Conservation (phyloP, 495 filamentous ascomycete genomes). For the Coniosporium apollinis region DNA sequence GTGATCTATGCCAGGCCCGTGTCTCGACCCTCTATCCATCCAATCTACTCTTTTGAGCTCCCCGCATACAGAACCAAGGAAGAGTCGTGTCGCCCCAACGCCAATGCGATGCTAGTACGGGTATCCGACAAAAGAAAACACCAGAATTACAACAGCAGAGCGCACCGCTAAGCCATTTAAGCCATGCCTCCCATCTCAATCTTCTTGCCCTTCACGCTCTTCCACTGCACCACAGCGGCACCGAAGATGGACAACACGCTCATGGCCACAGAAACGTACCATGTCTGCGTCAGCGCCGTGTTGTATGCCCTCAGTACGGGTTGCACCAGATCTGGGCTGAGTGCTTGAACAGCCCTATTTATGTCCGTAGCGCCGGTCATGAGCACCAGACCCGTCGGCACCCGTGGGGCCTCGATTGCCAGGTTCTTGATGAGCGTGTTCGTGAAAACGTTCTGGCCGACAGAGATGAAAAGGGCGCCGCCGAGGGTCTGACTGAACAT, state of each 20-base stretch:
- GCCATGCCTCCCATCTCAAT: slow-evolving; percentile 49
- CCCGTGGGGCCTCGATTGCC: slow-evolving; percentile 25
- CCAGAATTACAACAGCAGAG: too few species aligned
- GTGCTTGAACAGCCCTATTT: slow-evolving; percentile 25
- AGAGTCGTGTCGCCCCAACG: too few species aligned
- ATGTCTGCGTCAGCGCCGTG: slow-evolving; percentile 45
- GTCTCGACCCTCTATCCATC: too few species aligned
- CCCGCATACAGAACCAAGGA: too few species aligned
- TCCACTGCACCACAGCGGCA: slow-evolving; percentile 52
- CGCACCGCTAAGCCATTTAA: too few species aligned
- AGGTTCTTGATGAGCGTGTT: slow-evolving; percentile 50
- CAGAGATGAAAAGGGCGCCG: slow-evolving; percentile 45
- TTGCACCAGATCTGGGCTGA: slow-evolving; percentile 8
- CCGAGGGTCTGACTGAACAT: slow-evolving; percentile 59
- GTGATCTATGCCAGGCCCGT: too few species aligned
- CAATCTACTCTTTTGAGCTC: too few species aligned
- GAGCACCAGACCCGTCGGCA: slow-evolving; percentile 34
- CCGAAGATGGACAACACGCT: slow-evolving; percentile 44
- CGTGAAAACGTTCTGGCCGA: slow-evolving; percentile 62
- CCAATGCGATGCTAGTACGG: too few species aligned
- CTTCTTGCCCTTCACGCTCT: slow-evolving; percentile 70
- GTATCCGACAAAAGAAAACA: too few species aligned
- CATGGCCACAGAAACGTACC: slow-evolving; percentile 52
- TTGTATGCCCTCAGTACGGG: slow-evolving; percentile 55
- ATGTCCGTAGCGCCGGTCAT: slow-evolving; percentile 52